Base-by-base conservation (phyloP, 2,329 filamentous ascomycete species). In the Ascochyta rabiei region DNA sequence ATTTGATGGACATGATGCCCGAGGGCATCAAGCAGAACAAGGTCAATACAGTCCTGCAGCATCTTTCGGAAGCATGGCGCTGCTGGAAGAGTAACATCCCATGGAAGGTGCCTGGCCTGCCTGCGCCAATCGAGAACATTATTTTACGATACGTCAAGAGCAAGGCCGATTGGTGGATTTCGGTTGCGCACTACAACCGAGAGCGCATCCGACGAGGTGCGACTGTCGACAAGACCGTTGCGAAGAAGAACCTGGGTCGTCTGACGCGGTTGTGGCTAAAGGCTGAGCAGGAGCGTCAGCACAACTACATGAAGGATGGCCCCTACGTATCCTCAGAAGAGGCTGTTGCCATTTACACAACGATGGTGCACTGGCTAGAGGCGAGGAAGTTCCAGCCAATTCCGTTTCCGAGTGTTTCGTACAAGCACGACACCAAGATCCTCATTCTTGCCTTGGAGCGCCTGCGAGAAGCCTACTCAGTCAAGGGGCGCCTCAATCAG, bases 11-110 rank as follows among this genome's bases (percentile, higher is more conserved):
- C 71, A 99, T 99, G 96, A 99, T 99, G 95, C 95, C 95, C 0
- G 96, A 99, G 74, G 95, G 95, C 63, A 98, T 99, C 80, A 97
- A 97, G 76, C 95, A 99, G 75, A 99, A 95, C 81, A 99, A 99
- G 79, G 92, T 99, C 76, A 96, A 99, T 76, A 96, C 93, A 1
- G 93, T 99, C 39, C 81, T 99, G 48, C 95, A 98, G 71, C 96
- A 99, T 82, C 79, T 99, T 37, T 98, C 93, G 0, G 95, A 99
- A 79, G 95, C 95, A 13, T 99, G 95, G 95, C 86, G 95, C 79
- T 99, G 95, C 80, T 99, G 95, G 95, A 99, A 99, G 87, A 97
- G 93, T 78, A 99, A 99, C 71, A 99, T 99, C 64, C 95, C 95
- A 0, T 99, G 95, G 95, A 99, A 99, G 80, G 95, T 99, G 2